These are phyloP conservation scores for Triglochin maritima DNA, from an alignment of 106 monocot species.

Conservation along the genomic window DNA sequence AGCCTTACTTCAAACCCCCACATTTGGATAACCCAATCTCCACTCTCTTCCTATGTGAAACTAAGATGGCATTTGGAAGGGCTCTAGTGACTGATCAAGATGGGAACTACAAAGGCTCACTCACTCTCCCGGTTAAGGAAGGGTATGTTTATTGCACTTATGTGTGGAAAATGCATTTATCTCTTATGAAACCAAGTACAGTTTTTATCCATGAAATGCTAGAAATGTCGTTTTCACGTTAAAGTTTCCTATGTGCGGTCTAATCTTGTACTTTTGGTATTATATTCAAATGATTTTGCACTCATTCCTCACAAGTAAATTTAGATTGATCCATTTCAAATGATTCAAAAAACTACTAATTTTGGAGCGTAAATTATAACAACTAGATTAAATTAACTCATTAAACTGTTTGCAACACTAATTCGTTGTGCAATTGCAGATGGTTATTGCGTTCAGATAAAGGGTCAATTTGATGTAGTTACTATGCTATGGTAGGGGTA, in stretches of 20 bases:
- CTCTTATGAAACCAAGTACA: not conserved
- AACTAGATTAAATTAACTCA: too few species aligned
- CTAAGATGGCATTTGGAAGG: constrained; percentile 71
- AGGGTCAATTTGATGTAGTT: too few species aligned
- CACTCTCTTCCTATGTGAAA: constrained; percentile 70
- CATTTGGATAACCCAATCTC: constrained; percentile 89
- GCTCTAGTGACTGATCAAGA: constrained; percentile 44
- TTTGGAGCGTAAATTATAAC: too few species aligned
- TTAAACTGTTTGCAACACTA: too few species aligned
- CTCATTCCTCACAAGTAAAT: not conserved
- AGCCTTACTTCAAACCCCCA: constrained; percentile 95
- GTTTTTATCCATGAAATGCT: not conserved
- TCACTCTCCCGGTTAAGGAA: constrained; percentile 57
- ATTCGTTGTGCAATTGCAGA: too few species aligned
- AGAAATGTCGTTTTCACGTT: too few species aligned
- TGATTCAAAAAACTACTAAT: too few species aligned
- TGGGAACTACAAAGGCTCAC: constrained; percentile 78
- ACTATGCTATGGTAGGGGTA: too few species aligned
- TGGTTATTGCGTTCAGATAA: too few species aligned
- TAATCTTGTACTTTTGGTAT: not conserved
- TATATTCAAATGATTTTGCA: not conserved
- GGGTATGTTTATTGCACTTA: constrained; percentile 19
- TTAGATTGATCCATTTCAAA: too few species aligned
- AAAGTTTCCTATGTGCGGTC: not conserved
- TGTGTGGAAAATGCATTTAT: constrained; percentile 6